Base-by-base conservation (phyloP, 1,139 yeast genomes). In the Chernovozyma sophiae-reginae region DNA sequence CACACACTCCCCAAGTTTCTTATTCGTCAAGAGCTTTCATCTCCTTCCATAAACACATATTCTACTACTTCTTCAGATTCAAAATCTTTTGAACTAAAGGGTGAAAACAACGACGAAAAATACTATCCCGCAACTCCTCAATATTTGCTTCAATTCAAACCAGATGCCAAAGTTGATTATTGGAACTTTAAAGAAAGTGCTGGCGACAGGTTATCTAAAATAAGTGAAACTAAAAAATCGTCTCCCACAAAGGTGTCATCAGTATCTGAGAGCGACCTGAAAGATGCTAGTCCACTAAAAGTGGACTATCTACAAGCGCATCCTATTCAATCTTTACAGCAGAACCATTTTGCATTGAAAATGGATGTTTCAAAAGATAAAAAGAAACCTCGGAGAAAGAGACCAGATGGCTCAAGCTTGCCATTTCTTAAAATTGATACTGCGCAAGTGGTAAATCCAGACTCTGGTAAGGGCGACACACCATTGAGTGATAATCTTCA, bases 111-210 rank as follows among this genome's bases (percentile, higher is more conserved):
- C 30, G 67, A 63, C 17, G 76, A 66, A 25, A 60, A 55, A 17
- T 51, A 60, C 23, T 76, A 77, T 40, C 78, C 81, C 8, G 73
- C 74, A 13, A 79, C 86, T 0, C 86, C 86, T 0, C 82, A 77
- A 46, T 77, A 79, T 44, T 53, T 77, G 40, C 59, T 79, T 16
- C 77, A 72, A 36, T 55, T 57, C 10, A 41, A 43, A 34, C 31
- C 24, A 40, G 64, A 62, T 72, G 56, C 62, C 57, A 56, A 24
- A 45, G 59, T 39, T 43, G 89, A 82, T 53, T 83, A 83, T 48
- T 61, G 81, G 68, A 81, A 77, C 48, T 73, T 80, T 51, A 82
- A 82, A 51, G 86, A 76, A 17, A 41, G 18, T 30, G 16, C 4
- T 4, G 15, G 20, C 13, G 18, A 18, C 14, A 10, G 29, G 31